Base-by-base conservation (phyloP, 164 flowering plant species). In the Kingdonia uniflora region DNA sequence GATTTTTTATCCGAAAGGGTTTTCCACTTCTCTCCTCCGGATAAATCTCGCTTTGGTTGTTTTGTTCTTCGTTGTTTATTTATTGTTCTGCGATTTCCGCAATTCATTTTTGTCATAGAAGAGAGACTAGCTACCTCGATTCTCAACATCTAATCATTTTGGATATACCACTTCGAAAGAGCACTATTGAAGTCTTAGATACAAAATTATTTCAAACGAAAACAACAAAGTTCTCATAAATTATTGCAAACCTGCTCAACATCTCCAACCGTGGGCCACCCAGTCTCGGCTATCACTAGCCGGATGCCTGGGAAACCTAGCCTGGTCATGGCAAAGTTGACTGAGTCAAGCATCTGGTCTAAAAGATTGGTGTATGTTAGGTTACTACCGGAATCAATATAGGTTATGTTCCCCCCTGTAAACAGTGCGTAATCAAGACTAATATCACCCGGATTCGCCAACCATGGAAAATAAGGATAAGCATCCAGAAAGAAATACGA, bases 261-360 rank as follows among this genome's bases (percentile, higher is more conserved):
- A 45, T 85, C 94, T 6, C 96, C 92, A 20, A 49, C 74, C 22
- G 73, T 77, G 33, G 98, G 98, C 96, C 96, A 92, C 0, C 98
- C 98, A 6, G 98, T 92, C 54, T 92, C 96, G 1, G 95, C 75
- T 15, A 92, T 65, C 14, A 60, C 69, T 3, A 88, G 21, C 42
- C 74, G 75, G 12, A 80, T 52, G n/a, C 65, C 48, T 16, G 74
- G 65, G 56, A 55, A 81, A 20, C 96, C 96, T 29, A 84, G 51
- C 6, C 64, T 68, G 8, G 44, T 40, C 88, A 85, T 82, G 2
- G 95, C 95, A 65, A 73, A 76, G 50, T 63, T 19, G 3, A 79
- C 72, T 0, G 98, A 70, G 67, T 92, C 98, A 11, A 88, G 61
- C 84, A 80, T 77, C 42, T 87, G 95, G 42, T 92, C 95, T 11